Percentiles rank a stretch among this genome's conserved stretches.
These are phyloP conservation scores for Oemleria cerasiformis DNA, from an alignment of 306 rosid species.

Conservation along the genomic window DNA sequence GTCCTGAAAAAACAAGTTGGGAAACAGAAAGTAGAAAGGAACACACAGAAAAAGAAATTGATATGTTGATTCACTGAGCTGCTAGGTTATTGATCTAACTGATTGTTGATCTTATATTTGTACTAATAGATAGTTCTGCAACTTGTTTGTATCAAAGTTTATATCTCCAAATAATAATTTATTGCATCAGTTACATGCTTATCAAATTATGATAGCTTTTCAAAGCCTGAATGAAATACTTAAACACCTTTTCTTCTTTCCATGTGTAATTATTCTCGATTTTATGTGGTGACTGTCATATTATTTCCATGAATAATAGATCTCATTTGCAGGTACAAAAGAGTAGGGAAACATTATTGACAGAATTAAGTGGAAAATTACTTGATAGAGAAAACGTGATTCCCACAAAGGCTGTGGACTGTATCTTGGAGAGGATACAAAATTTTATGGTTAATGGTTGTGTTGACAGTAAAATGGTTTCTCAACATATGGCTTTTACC, in stretches of 20 bases:
- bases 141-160: too few relatives aligned
- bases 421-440: slow-evolving; percentile 49
- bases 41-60: not conserved
- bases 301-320: not conserved
- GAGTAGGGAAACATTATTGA: slow-evolving; percentile 51
- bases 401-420: slow-evolving; percentile 44
- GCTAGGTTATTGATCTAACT: not conserved
- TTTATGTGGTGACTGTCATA: slow-evolving; percentile 3
- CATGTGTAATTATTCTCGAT: slow-evolving; percentile 4
- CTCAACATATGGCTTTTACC: slow-evolving; percentile 81
- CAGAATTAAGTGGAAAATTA: slow-evolving; percentile 48
- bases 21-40: not conserved
- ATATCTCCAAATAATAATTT: not conserved
- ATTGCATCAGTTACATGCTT: not conserved
- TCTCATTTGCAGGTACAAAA: slow-evolving; percentile 49
- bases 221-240: slow-evolving; percentile 10
- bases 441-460: slow-evolving; percentile 33
- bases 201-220: not conserved
- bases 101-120: not conserved
- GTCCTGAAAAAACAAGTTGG: not conserved
- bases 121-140: too few relatives aligned
- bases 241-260: not conserved
- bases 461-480: slow-evolving; percentile 51
- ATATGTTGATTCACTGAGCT: not conserved
- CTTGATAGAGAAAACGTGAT: slow-evolving; percentile 40